Evolutionary conservation across 1,284 basidiomycete species (phyloP), one percentile per base, ranked within the genome.

Genomic region (Peniophora sp.): DNA sequence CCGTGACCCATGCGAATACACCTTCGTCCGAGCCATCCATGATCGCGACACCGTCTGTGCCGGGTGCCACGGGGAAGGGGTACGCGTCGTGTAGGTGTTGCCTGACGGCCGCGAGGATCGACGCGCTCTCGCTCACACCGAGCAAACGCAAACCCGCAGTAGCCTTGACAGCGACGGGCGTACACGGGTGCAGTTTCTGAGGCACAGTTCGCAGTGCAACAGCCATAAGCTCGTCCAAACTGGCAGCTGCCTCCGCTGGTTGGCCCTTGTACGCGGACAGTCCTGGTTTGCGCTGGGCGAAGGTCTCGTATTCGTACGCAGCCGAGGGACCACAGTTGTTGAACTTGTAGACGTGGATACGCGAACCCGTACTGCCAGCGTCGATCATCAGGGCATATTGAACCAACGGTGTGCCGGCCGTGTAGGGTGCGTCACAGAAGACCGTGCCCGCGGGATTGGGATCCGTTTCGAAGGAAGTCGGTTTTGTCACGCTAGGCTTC

Each of bases 21-120:
- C 92, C 93, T 68, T 99, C 96, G 63, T 98, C 94, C 60, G 85
- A 88, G 17, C 96, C 96, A 60, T 98, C 94, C 96, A 98, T 97
- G 58, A 97, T 85, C 49, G 79, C 81, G 22, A 96, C 88, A 2
- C 76, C 78, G 43, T 80, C 79, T 54, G 77, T 73, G 32, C 78
- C 66, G 48, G 62, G 68, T 8, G 78, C 73, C 17, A 97, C 62
- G 36, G 71, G 70, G 71, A 98, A 98, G 12, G 87, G 86, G 63
- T 88, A 98, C 53, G 73, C 71, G 11, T 65, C 64, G 60, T 76
- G 71, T 55, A 98, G 62, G 58, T 85, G 74, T 37, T 63, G 60
- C 58, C 83, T 74, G 34, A 98, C 92, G 11, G 88, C 88, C 1
- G 77, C 74, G 43, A 99, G 69, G 54, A 99, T 97, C 51, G 81